Evolutionary conservation across 495 filamentous ascomycete genomes (phyloP), one percentile per base, ranked within the genome.

Genomic region (Paragyromitra xinjiangensis): DNA sequence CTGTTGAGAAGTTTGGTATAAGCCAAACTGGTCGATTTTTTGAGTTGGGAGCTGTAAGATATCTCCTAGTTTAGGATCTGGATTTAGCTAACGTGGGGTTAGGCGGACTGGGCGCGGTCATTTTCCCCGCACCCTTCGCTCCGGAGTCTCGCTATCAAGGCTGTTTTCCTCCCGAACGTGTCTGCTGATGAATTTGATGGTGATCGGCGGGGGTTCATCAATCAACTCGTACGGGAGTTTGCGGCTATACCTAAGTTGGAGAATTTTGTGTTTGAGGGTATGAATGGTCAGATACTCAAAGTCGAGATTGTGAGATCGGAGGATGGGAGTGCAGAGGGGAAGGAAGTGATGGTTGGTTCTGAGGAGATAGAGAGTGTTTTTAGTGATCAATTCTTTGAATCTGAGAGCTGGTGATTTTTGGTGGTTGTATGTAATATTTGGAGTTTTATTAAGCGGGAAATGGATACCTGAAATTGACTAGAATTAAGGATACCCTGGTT

Each of bases 321-420:
- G 11, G 45, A 66, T 50, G 74, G 69, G 19, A 29, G 22, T 22
- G 68, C 67, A 9, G 56, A 70, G 61, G 77, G 77, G 14, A 71
- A 39, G 50, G 75, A 79, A 65, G 58, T 12, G 14, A 19, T 34
- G 3, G 61, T 79, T 44, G 44, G 53, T 29, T 19, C 8, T 6
- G 74, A 39, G 14, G 75, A 78, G 24, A 68, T 79, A 22, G 69
- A 79, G 9, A 48, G 34, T 40, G 61, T 37, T 16, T 79, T 79
- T 24, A 78, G 69, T 61, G 81, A 81, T 58, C 61, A 71, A 1
- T 66, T 73, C 34, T 65, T 75, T 58, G 72, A 83, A 42, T 77
- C 81, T 44, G 80, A 83, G 26, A 78, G 83, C 37, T 80, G 83
- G 48, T 76, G 59, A 63, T 61, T 40, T n/a, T 44, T 34, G 42